Conservation (phyloP, 1,284 basidiomycete genomes). For the Pyrrhoderma lamaoense region DNA sequence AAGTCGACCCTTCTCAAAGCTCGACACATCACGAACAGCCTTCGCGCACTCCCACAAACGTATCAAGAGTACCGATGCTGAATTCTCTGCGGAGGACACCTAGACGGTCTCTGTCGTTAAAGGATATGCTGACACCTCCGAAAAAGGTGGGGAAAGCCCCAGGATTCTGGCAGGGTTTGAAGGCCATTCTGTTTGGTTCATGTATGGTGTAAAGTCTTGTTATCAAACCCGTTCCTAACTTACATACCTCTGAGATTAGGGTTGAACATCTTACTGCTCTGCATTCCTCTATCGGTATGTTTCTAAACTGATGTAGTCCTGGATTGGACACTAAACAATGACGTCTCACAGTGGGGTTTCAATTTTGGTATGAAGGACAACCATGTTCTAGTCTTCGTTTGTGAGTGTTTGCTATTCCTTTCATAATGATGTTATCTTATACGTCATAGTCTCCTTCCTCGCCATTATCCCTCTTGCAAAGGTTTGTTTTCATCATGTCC, state of each 20-base stretch:
- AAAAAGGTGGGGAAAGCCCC: slow-evolving; percentile 29
- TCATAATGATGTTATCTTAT: background rate
- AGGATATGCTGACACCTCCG: background rate
- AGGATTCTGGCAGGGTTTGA: slow-evolving; percentile 34
- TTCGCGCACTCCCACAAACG: no score
- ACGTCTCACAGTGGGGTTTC: slow-evolving; percentile 56
- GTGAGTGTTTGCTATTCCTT: slow-evolving; percentile 37
- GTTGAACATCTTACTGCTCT: slow-evolving; percentile 58
- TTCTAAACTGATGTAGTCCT: background rate
- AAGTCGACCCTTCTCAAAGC: no score
- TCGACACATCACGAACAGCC: no score
- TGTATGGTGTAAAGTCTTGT: slow-evolving; percentile 38
- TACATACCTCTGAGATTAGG: slow-evolving; percentile 32
- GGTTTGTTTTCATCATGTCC: slow-evolving; percentile 30
- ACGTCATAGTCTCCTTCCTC: slow-evolving; percentile 55
- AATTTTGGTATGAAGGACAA: slow-evolving; percentile 49
- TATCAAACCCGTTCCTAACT: background rate
- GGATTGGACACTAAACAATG: background rate
- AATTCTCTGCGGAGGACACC: background rate
- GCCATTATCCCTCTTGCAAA: slow-evolving; percentile 72
- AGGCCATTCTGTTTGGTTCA: slow-evolving; percentile 43
- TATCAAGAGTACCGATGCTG: no score
- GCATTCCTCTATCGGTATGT: slow-evolving; percentile 63
- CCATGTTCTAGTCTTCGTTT: slow-evolving; percentile 61
- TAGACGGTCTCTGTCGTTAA: background rate